Base-by-base conservation (phyloP, 305 asterid genomes). In the Salvia sclarea region DNA sequence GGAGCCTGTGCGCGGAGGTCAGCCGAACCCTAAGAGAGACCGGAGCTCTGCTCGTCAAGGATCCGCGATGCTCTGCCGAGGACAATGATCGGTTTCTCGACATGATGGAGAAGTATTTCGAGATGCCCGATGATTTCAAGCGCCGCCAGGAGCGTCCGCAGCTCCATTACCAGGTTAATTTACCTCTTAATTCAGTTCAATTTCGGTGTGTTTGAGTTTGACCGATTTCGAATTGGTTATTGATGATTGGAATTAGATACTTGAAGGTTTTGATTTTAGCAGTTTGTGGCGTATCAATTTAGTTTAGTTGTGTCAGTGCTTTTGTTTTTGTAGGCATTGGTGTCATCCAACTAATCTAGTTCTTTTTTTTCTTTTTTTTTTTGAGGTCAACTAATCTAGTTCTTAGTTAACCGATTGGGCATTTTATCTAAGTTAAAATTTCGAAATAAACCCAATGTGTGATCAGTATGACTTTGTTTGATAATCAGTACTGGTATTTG, bases 21-120 rank as follows among this genome's bases (percentile, higher is more conserved):
- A 88, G 97, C 69, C 87, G 87, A 80, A 87, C 91, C 85, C 97
- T 94, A 67, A 80, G 67, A 48, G 96, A 94, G 50, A 91, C 96
- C 35, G 99, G 99, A 54, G 99, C 99, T 67, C 80, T 94, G 61
- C 84, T 94, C n/a, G 91, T 94, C 55, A 91, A 94, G 70, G 99
- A 94, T 72, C 99, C 99, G 4, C 85, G 99, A 44, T 94, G 97
- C 72, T 81, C 95, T 13, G 89, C 85, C 8, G 71, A 78, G 28
- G 99, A 91, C 76, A 91, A 91, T 70, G 99, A 94, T 69, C 73
- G 79, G 6, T 89, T 94, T 72, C 76, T 94, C 33, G 92, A 91
- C 65, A 91, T 94, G 99, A 94, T 94, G 97, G 97, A 94, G 78
- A 86, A 74, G 31, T 94, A 83, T 74, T 94, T 89, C 80, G 86